Evolutionary conservation across 257 asterid species (phyloP).

Genomic region (Ophiorrhiza pumila): DNA sequence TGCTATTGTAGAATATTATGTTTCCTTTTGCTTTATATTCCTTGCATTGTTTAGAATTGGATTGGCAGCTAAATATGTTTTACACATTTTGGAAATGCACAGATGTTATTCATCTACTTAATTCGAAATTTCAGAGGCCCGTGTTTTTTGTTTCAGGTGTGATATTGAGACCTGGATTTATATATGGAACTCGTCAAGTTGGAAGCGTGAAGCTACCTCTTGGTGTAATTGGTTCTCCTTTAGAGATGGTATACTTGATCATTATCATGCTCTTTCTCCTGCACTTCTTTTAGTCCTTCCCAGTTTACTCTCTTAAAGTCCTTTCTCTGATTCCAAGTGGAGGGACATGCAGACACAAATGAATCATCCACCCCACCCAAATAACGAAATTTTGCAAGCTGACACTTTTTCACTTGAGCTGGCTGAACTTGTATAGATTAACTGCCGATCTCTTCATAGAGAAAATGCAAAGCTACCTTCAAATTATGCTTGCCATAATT

Average conservation of each 20-base stretch:
- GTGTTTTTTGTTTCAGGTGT: constrained; percentile 50
- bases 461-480: too few relatives aligned
- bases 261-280: too few relatives aligned
- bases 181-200: constrained; percentile 84
- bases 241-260: constrained; percentile 58
- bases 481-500: neutral
- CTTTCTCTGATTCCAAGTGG: too few relatives aligned
- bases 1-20: neutral
- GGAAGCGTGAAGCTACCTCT: constrained; percentile 89
- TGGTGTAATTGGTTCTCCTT: constrained; percentile 81
- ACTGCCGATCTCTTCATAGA: too few relatives aligned
- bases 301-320: too few relatives aligned
- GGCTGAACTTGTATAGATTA: too few relatives aligned
- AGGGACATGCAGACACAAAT: too few relatives aligned
- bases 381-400: too few relatives aligned
- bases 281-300: too few relatives aligned
- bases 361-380: too few relatives aligned
- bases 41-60: neutral
- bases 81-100: neutral
- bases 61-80: neutral
- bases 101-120: neutral
- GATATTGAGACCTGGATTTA: constrained; percentile 92
- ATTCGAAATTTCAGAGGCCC: neutral
- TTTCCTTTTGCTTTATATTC: too few relatives aligned
- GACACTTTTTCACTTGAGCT: too few relatives aligned